Evolutionary conservation across 1,284 basidiomycete genomes (phyloP).

Genomic region (Pholiota adiposa): DNA sequence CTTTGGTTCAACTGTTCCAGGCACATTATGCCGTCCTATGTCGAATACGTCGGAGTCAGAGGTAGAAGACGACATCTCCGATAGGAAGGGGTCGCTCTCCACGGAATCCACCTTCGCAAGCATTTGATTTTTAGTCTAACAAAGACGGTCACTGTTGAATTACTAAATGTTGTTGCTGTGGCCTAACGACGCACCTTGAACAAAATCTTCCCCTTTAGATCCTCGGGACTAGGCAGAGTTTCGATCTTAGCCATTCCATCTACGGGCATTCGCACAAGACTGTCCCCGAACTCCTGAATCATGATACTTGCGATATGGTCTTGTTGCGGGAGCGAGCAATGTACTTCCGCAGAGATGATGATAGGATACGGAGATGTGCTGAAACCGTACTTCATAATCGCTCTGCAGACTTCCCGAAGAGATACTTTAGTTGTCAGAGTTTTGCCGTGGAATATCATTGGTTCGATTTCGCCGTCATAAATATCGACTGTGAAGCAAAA

Average conservation of each 20-base stretch:
- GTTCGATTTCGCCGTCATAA: constrained; percentile 85
- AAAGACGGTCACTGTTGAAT: not conserved
- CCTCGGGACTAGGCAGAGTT: constrained; percentile 84
- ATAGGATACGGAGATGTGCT: constrained; percentile 92
- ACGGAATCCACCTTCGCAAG: constrained; percentile 17
- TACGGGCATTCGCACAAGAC: constrained; percentile 66
- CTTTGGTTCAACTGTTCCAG: constrained; percentile 10
- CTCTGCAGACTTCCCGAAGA: constrained; percentile 83
- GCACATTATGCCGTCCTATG: not conserved
- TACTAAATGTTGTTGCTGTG: not conserved
- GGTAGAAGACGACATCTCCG: constrained; percentile 12
- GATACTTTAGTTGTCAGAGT: constrained; percentile 90
- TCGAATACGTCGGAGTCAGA: constrained; percentile 10
- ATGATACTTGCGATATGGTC: constrained; percentile 83
- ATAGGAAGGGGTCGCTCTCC: constrained; percentile 2
- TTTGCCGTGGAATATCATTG: constrained; percentile 88
- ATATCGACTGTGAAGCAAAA: constrained; percentile 73
- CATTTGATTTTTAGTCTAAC: constrained; percentile 25
- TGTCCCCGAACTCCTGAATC: constrained; percentile 78
- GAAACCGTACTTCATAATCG: constrained; percentile 93
- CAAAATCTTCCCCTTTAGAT: constrained; percentile 79
- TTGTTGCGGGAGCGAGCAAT: constrained; percentile 85
- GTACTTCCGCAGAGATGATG: constrained; percentile 93
- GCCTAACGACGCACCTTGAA: constrained; percentile 62
- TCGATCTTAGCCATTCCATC: constrained; percentile 52